These are phyloP conservation scores for Calocera cornea DNA, from an alignment of 768 basidiomycete species.

Conservation along the genomic window DNA sequence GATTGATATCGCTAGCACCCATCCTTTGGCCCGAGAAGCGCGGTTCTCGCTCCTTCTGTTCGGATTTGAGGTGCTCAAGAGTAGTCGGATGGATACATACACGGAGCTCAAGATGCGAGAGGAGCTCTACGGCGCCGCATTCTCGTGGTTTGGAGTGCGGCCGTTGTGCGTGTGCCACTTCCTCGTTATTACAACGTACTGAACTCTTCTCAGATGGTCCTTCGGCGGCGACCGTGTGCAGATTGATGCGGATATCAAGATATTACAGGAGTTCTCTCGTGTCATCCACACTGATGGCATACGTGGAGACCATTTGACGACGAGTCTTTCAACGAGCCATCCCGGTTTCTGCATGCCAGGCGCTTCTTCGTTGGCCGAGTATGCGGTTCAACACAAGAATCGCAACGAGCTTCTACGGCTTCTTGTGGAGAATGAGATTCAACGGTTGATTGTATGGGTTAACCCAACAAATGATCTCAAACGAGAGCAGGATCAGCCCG, in stretches of 20 bases:
- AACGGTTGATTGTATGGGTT: constrained; percentile 72
- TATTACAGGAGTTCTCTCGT: constrained; percentile 69
- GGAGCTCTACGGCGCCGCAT: constrained; percentile 62
- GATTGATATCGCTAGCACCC: constrained; percentile 44
- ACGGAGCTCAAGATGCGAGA: constrained; percentile 68
- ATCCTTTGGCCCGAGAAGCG: constrained; percentile 79
- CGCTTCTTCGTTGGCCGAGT: constrained; percentile 32
- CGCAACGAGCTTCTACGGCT: constrained; percentile 64
- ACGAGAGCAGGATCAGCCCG: constrained; percentile 48
- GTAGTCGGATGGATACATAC: constrained; percentile 69
- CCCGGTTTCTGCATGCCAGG: constrained; percentile 10
- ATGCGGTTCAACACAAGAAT: constrained; percentile 44
- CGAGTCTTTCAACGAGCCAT: constrained; percentile 30
- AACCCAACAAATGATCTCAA: constrained; percentile 71
- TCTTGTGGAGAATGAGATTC: constrained; percentile 83
- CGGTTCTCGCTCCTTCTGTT: constrained; percentile 85
- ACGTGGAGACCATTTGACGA: constrained; percentile 32
- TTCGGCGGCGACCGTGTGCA: constrained; percentile 90
- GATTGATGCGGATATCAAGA: constrained; percentile 73
- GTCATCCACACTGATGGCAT: constrained; percentile 63
- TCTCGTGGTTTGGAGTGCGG: constrained; percentile 86
- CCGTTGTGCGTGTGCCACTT: constrained; percentile 53
- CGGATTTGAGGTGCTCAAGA: constrained; percentile 82
- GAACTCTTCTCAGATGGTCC: constrained; percentile 55
- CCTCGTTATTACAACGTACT: neutral